A percentile compares a stretch with the other conserved stretches of the same genome.
These are phyloP conservation scores for Pleurotus pulmonarius DNA, from an alignment of 768 basidiomycete species.

Conservation along the genomic window DNA sequence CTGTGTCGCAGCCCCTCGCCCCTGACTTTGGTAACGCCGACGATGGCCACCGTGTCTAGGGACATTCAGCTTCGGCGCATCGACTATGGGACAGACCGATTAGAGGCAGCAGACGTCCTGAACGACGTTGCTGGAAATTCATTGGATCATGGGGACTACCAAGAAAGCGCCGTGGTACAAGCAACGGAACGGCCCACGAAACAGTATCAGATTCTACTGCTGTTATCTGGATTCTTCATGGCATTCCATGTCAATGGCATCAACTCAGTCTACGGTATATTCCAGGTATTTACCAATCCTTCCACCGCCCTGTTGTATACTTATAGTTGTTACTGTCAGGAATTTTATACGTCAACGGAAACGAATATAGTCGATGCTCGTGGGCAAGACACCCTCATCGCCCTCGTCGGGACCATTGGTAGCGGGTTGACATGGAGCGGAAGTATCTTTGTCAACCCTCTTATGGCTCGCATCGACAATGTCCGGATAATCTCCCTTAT, in stretches of 20 bases:
- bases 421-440: constrained; percentile 44
- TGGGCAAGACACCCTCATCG: constrained; percentile 35
- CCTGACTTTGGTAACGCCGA: too few relatives aligned
- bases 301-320: too few relatives aligned
- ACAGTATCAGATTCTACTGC: constrained; percentile 29
- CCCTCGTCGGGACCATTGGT: constrained; percentile 39
- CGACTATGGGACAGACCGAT: too few relatives aligned
- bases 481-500: constrained; percentile 29
- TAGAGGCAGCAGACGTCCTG: too few relatives aligned
- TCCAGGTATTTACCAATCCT: constrained; percentile 26
- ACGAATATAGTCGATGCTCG: constrained; percentile 29
- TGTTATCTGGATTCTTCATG: constrained; percentile 39
- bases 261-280: constrained; percentile 38
- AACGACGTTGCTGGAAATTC: too few relatives aligned
- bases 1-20: too few relatives aligned
- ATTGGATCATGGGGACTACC: too few relatives aligned
- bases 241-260: constrained; percentile 43
- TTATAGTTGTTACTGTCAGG: constrained; percentile 18
- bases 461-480: constrained; percentile 29
- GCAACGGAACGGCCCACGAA: constrained; percentile 20
- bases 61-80: too few relatives aligned
- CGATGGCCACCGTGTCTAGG: too few relatives aligned
- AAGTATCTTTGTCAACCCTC: constrained; percentile 37
- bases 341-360: constrained; percentile 36
- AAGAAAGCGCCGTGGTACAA: not conserved